Conservation (phyloP, 108 stramenopile genomes). For the Skeletonema grethae region DNA sequence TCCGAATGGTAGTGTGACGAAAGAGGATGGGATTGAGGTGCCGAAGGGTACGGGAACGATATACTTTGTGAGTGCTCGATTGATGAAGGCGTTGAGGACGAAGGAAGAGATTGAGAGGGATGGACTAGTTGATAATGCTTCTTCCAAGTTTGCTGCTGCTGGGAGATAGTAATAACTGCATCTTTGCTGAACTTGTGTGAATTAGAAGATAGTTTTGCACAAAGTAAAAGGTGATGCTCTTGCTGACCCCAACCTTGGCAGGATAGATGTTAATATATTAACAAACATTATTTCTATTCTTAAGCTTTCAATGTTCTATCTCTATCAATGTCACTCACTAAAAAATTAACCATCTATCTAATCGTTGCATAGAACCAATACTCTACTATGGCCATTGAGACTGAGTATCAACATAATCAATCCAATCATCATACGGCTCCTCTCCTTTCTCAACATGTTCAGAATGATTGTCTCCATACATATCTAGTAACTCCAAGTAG, state of each 20-base stretch:
- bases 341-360: no score
- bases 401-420: conserved; percentile 35
- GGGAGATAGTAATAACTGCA: neutral
- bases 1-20: neutral
- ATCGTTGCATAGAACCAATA: neutral
- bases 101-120: conserved; percentile 20
- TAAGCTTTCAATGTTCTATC: neutral
- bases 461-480: conserved; percentile 22
- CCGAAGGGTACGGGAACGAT: conserved; percentile 31
- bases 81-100: conserved; percentile 28
- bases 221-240: no score
- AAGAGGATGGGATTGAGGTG: conserved; percentile 20
- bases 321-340: neutral
- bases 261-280: no score
- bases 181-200: no score
- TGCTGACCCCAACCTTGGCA: no score
- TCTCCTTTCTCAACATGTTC: neutral
- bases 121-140: neutral
- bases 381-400: neutral
- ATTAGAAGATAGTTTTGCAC: no score
- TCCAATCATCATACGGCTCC: conserved; percentile 33
- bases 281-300: no score
- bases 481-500: conserved; percentile 42
- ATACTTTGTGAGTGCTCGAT: conserved; percentile 25
- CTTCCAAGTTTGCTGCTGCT: neutral